Percentiles rank a stretch among this genome's conserved stretches.
These are phyloP conservation scores for Sicyos edulis DNA, from an alignment of 306 rosid species.

Conservation along the genomic window DNA sequence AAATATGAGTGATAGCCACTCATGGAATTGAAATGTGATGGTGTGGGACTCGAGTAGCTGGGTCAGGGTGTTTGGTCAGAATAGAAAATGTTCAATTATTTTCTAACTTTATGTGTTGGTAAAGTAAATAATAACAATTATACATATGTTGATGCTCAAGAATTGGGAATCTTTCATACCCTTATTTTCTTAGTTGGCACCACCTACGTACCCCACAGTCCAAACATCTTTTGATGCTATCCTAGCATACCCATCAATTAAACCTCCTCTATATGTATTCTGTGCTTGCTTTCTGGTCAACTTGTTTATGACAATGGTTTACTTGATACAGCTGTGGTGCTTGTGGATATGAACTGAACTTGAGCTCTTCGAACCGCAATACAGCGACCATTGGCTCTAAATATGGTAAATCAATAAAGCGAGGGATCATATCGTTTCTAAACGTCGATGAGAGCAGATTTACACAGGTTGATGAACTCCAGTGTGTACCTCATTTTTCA, in stretches of 20 bases:
- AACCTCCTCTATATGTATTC: not conserved
- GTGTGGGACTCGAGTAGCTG: not conserved
- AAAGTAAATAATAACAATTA: not conserved
- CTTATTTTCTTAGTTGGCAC: too few species aligned
- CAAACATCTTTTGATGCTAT: not conserved
- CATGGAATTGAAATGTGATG: slow-evolving; percentile 12
- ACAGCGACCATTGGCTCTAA: slow-evolving; percentile 66
- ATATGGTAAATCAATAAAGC: slow-evolving; percentile 76
- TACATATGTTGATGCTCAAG: not conserved
- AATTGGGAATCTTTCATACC: not conserved
- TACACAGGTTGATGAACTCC: slow-evolving; percentile 60
- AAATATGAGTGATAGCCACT: not conserved
- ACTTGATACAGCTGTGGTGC: slow-evolving; percentile 64
- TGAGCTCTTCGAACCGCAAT: slow-evolving; percentile 65
- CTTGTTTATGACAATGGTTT: not conserved
- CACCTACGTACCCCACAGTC: not conserved
- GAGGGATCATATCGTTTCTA: slow-evolving; percentile 76
- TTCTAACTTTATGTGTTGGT: not conserved
- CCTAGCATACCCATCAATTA: not conserved
- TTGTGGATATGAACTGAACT: slow-evolving; percentile 81
- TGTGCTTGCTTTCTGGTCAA: slow-evolving; percentile 12
- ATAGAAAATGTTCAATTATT: not conserved
- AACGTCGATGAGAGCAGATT: slow-evolving; percentile 75
- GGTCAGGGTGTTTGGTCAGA: not conserved
- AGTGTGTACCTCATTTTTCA: slow-evolving; percentile 60